phyloP scores from a whole-genome alignment of 2,329 filamentous ascomycete genomes.

The Arthrocladium fulminans region DNA sequence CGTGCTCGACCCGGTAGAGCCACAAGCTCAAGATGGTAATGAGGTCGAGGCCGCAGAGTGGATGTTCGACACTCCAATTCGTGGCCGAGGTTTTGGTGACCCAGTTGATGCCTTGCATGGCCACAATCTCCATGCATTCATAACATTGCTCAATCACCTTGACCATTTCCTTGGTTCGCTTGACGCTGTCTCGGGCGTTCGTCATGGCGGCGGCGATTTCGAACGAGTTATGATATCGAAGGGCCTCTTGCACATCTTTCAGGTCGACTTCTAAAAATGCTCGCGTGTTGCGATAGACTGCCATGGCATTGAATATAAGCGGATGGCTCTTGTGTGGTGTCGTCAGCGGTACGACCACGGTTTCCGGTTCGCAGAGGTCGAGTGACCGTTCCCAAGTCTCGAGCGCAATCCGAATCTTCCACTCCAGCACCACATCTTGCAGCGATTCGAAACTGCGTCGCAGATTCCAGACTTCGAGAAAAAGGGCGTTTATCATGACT shows the following conservation, averaged over 20 bases:
- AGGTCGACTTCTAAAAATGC: conserved; percentile 89
- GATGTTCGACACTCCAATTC: conserved; percentile 98
- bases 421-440: conserved; percentile 95
- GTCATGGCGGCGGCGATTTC: conserved; percentile 97
- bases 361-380: conserved; percentile 85
- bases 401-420: conserved; percentile 87
- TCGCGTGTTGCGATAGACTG: conserved; percentile 88
- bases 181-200: conserved; percentile 82
- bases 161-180: conserved; percentile 93
- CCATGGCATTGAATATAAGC: conserved; percentile 95
- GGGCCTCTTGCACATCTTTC: conserved; percentile 89
- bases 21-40: conserved; percentile 97
- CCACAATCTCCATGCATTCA: conserved; percentile 93
- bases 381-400: conserved; percentile 99
- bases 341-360: conserved; percentile 76
- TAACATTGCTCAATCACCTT: conserved; percentile 98
- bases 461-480: conserved; percentile 97
- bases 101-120: conserved; percentile 90
- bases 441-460: conserved; percentile 96
- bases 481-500: conserved; percentile 97
- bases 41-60: conserved; percentile 88
- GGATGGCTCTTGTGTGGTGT: conserved; percentile 94
- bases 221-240: conserved; percentile 93
- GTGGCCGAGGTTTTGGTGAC: conserved; percentile 95
- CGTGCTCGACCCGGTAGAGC: conserved; percentile 98